Base-by-base conservation (phyloP, 176 grass and related monocot species). In the Pontederia paniculata region DNA sequence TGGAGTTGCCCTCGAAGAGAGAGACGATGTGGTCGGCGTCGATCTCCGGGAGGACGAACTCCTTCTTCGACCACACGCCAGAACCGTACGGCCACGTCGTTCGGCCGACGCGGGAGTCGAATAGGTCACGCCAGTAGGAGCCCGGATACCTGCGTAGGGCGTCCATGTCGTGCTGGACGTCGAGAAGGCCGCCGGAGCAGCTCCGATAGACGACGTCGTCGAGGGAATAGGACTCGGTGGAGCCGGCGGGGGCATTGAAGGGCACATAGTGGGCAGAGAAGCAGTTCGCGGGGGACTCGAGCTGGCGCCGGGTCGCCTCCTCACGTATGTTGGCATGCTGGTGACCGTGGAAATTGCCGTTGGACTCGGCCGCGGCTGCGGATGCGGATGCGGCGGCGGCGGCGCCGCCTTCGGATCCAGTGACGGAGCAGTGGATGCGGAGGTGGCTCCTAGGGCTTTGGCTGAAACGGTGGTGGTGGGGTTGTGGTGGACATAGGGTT, bases 1-100 rank as follows among this genome's bases (percentile, higher is more conserved):
- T 98, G 25, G 87, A 98, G 72, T 98, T 98, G 21, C 94, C 94
- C 80, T 93, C 94, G 65, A 93, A 98, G 51, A 98, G 94, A 17
- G 94, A 98, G 41, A 93, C 94, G 58, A 98, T 98, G 52, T 98
- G 80, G 43, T 98, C 94, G 10, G 86, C 52, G 49, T 87, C 74
- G 77, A 98, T 98, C 57, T 80, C 72, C 0, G 93, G 93, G 66
- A 98, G 84, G 3, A 98, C 93, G 75, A 86, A 98, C 69, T 98
- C 93, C 75, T 98, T 91, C 80, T 98, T 98, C 45, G 87, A 91
- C 93, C 87, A 91, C n/a, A 98, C 93, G 68, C 94, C 94, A 16
- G 94, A 98, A 21, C 94, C 94, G 54, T 88, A 98, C 23, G 93
- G 90, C 90, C 90, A 89, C 63, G 71, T 75, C 54, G 90, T 89